phyloP scores from a whole-genome alignment of 2,329 filamentous ascomycete species.

The Pezicula neosporulosa region DNA sequence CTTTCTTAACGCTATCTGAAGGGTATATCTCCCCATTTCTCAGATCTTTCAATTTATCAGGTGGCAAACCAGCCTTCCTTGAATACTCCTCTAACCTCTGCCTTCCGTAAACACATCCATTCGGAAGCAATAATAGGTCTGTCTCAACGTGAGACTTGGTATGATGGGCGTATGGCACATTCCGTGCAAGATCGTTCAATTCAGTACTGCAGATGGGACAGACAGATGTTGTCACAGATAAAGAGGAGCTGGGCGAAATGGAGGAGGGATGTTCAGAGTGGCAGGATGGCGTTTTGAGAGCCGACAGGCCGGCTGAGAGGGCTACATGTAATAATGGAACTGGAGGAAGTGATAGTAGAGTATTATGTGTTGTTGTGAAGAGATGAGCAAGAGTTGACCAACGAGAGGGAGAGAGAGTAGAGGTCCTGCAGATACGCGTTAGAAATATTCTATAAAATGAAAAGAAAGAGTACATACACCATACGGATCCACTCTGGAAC shows the following conservation, averaged over 20 bases:
- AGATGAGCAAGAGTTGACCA: slow-evolving; percentile 75
- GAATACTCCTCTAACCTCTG: slow-evolving; percentile 73
- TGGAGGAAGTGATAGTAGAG: slow-evolving; percentile 76
- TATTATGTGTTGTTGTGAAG: slow-evolving; percentile 85
- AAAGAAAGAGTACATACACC: slow-evolving; percentile 14
- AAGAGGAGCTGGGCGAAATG: slow-evolving; percentile 26
- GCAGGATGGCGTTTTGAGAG: slow-evolving; percentile 92
- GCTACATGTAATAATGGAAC: slow-evolving; percentile 87
- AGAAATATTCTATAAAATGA: background rate
- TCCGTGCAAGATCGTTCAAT: slow-evolving; percentile 83
- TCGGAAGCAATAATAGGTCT: slow-evolving; percentile 83
- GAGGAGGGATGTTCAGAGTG: slow-evolving; percentile 51
- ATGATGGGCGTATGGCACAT: slow-evolving; percentile 92
- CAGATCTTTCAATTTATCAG: slow-evolving; percentile 71
- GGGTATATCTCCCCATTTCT: slow-evolving; percentile 68
- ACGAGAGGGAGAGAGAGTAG: slow-evolving; percentile 66
- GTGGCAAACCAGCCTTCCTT: slow-evolving; percentile 68
- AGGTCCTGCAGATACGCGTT: slow-evolving; percentile 48
- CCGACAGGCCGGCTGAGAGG: slow-evolving; percentile 84
- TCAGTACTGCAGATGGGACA: slow-evolving; percentile 97
- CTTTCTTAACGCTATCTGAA: slow-evolving; percentile 69
- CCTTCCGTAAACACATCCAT: slow-evolving; percentile 79
- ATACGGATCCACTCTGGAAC: slow-evolving; percentile 57
- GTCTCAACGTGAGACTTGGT: slow-evolving; percentile 89
- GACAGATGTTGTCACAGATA: slow-evolving; percentile 54